Evolutionary conservation across 192 early-diverging fungal species (phyloP).

Genomic region (Glomus cerebriforme): DNA sequence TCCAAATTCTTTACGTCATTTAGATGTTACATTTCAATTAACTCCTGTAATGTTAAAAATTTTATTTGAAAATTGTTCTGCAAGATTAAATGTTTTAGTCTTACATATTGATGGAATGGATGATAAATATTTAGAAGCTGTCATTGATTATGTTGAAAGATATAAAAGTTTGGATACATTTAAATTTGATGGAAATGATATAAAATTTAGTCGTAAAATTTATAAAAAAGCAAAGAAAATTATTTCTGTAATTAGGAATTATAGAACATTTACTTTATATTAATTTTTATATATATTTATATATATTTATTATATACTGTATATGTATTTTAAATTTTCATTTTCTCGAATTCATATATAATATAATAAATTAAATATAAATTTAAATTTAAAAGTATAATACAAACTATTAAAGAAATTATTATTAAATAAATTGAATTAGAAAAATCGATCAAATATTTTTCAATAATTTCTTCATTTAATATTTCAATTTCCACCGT

Average conservation of each 20-base stretch:
- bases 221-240: not conserved
- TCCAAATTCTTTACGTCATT: not conserved
- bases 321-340: not conserved
- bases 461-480: not conserved
- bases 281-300: not conserved
- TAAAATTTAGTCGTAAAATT: not conserved
- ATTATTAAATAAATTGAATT: slow-evolving; percentile 41
- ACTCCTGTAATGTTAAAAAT: not conserved
- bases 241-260: not conserved
- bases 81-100: not conserved
- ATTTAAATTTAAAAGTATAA: slow-evolving; percentile 50
- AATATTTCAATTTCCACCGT: not conserved
- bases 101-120: not conserved
- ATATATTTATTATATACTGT: not conserved
- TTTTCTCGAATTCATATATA: slow-evolving; percentile 1
- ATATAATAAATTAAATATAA: slow-evolving; percentile 48
- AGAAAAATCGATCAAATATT: slow-evolving; percentile 36
- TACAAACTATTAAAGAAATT: slow-evolving; percentile 39
- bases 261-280: not conserved
- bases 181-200: not conserved
- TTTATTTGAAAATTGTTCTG: not conserved
- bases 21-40: not conserved
- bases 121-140: not conserved
- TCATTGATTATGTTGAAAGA: not conserved
- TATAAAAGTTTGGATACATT: not conserved